Evolutionary conservation across 2,329 filamentous ascomycete species (phyloP), one percentile per base, ranked within the genome.

Genomic region (Exophiala spinifera): DNA sequence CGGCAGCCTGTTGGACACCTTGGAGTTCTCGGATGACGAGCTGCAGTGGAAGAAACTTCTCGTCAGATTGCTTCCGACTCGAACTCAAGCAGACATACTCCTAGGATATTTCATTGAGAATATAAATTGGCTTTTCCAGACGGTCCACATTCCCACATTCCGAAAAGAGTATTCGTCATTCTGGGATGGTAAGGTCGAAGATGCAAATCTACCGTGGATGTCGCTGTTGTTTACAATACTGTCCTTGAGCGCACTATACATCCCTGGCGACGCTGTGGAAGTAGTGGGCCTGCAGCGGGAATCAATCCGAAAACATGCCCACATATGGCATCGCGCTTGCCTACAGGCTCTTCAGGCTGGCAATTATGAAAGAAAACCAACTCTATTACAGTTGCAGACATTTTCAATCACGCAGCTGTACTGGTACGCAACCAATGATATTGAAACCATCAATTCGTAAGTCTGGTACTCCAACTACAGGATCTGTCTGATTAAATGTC

Each of bases 371-470:
- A 56, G 63, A 3, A 64, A 60, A 19, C 66, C 67, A 7, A 62
- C 51, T 31, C 46, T 69, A 19, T 60, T 56, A 15, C 65, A 68
- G 43, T 53, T 69, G 15, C 63, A 66, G 46, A 65, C 64, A 3
- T 69, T 68, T 49, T 48, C 66, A 14, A 56, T 64, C 15, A 65
- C 65, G 5, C 67, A 69, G 57, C 45, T 65, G 15, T 69, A 69
- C 33, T 68, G 66, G 67, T 57, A 67, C 11, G 64, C 63, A n/a
- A 69, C 65, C 0, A 68, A 68, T 31, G 61, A 67, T 20, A 60
- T 65, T 25, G 67, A 69, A 43, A 59, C 59, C 7, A n/a, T 69
- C 34, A 69, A 69, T 33, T 68, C 67, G 66, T 69, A 54, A 52
- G 66, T 57, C 15, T 11, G 8, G 21, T 10, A 1, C 39, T 20